Conservation (phyloP, 441 rosid species). For the Erysimum cheiri region DNA sequence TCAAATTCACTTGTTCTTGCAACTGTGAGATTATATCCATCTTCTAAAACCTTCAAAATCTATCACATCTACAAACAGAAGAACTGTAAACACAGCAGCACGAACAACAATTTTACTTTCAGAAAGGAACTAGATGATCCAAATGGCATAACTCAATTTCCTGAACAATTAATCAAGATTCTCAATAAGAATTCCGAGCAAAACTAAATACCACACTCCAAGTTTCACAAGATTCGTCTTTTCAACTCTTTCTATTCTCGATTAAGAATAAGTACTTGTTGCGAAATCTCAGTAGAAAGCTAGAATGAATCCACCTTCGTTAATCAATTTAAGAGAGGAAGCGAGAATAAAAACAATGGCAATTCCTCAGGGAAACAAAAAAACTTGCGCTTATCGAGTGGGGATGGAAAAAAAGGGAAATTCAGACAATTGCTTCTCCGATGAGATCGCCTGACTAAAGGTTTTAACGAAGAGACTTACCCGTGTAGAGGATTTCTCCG, state of each 20-base stretch:
- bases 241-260: too few species aligned
- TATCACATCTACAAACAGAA: not conserved
- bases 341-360: not conserved
- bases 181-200: too few species aligned
- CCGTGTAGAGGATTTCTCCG: constrained; percentile 11
- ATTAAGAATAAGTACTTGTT: too few species aligned
- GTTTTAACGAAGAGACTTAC: constrained; percentile 9
- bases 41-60: constrained; percentile 33
- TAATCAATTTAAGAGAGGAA: not conserved
- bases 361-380: not conserved
- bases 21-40: constrained; percentile 96
- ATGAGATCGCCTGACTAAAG: not conserved
- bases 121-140: constrained; percentile 8
- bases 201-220: too few species aligned
- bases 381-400: not conserved
- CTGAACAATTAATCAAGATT: too few species aligned
- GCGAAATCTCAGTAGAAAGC: not conserved
- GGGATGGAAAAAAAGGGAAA: too few species aligned
- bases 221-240: too few species aligned
- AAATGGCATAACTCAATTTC: not conserved
- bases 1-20: constrained; percentile 85
- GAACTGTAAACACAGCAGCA: not conserved
- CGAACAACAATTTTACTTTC: not conserved
- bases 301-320: not conserved
- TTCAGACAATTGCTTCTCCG: not conserved